phyloP scores from a whole-genome alignment of 352 stramenopile species.

The Phytophthora pinifolia region DNA sequence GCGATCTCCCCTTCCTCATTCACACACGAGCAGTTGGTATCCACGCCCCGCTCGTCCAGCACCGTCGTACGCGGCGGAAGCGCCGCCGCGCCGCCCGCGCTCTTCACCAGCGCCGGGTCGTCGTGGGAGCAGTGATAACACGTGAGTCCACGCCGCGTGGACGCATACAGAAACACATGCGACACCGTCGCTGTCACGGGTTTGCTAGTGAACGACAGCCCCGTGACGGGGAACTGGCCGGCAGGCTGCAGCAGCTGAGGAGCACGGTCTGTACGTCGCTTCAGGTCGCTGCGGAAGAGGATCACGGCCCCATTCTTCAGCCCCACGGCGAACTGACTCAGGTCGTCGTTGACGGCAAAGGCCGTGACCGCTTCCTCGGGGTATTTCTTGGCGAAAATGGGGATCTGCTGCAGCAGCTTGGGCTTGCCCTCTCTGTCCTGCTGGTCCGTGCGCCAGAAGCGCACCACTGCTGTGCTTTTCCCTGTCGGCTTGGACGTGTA shows the following conservation, averaged over 20 bases:
- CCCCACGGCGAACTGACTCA: constrained; percentile 78
- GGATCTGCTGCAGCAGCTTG: constrained; percentile 86
- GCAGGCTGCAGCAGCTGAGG: constrained; percentile 77
- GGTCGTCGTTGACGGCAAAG: constrained; percentile 84
- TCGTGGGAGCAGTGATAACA: constrained; percentile 87
- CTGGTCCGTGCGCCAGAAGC: constrained; percentile 88
- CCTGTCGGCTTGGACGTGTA: constrained; percentile 66
- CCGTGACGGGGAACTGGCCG: constrained; percentile 78
- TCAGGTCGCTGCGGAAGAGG: constrained; percentile 78
- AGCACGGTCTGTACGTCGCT: constrained; percentile 66
- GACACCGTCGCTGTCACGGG: constrained; percentile 57
- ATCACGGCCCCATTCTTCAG: constrained; percentile 86
- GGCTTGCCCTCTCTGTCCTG: constrained; percentile 84
- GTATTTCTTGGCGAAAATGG: constrained; percentile 88
- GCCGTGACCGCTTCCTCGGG: constrained; percentile 85
- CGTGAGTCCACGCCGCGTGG: constrained; percentile 73
- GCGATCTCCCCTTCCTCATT: constrained; percentile 86
- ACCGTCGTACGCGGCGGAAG: constrained; percentile 75
- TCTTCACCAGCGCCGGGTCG: constrained; percentile 74
- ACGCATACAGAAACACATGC: constrained; percentile 82
- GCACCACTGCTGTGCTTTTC: constrained; percentile 74
- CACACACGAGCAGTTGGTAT: constrained; percentile 79
- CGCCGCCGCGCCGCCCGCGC: constrained; percentile 52
- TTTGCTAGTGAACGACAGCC: constrained; percentile 79
- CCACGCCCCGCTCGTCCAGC: constrained; percentile 80